These are phyloP conservation scores for Calonectria ilicicola DNA, from an alignment of 2,329 filamentous ascomycete species.

Conservation along the genomic window DNA sequence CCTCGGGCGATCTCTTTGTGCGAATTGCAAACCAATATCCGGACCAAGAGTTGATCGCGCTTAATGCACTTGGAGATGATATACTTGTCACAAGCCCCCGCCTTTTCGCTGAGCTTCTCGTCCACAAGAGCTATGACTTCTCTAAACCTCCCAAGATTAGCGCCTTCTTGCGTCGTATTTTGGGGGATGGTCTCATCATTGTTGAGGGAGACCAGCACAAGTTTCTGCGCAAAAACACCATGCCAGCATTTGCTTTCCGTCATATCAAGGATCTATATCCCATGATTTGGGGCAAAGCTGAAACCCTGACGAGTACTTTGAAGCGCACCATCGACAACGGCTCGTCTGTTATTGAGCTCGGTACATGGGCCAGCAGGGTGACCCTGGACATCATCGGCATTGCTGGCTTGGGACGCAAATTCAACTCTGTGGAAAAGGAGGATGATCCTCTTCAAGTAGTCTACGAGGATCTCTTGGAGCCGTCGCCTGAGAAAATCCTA, in stretches of 20 bases:
- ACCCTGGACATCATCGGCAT: conserved; percentile 72
- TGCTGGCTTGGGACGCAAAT: conserved; percentile 67
- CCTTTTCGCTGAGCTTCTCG: conserved; percentile 41
- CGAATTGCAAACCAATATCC: conserved; percentile 41
- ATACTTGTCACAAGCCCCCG: conserved; percentile 39
- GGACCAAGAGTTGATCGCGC: conserved; percentile 34
- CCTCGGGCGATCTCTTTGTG: conserved; percentile 41
- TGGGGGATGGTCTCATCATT: conserved; percentile 70
- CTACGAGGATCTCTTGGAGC: conserved; percentile 59
- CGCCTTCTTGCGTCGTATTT: conserved; percentile 61
- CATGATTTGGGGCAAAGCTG: conserved; percentile 73
- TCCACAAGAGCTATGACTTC: conserved; percentile 63
- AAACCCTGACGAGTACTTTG: conserved; percentile 49
- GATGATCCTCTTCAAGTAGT: conserved; percentile 57
- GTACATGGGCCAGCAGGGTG: conserved; percentile 63
- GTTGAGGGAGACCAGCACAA: conserved; percentile 81
- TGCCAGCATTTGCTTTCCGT: conserved; percentile 75
- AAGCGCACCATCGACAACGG: conserved; percentile 52
- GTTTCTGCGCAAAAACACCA: conserved; percentile 74
- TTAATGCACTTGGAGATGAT: conserved; percentile 32
- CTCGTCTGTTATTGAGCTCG: conserved; percentile 49
- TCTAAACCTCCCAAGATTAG: conserved; percentile 61
- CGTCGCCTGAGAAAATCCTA: conserved; percentile 59
- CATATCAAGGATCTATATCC: conserved; percentile 79
- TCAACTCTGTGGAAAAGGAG: conserved; percentile 55